Evolutionary conservation across 2,329 filamentous ascomycete genomes (phyloP), one percentile per base, ranked within the genome.

Genomic region (Coniochaeta sp.): DNA sequence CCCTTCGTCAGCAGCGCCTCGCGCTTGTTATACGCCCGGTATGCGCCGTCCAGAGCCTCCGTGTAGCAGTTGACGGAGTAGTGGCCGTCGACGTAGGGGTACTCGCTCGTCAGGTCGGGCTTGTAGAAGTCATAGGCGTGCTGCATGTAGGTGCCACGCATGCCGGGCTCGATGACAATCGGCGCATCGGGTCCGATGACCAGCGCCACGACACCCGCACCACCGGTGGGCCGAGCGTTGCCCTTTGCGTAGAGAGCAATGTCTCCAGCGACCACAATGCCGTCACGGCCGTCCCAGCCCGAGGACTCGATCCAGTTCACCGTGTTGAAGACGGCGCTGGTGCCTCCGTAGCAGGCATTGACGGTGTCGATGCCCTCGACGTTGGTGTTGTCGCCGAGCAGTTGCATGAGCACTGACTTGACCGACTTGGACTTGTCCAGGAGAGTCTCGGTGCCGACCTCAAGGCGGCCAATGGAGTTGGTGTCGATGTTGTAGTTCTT

Each of bases 51-150:
- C 28, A 93, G 86, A 57, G 90, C 89, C 79, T 90, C 84, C 65
- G 82, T 89, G 78, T 93, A 93, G 83, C 90, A 93, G 75, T 80
- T 88, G 73, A 92, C 75, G 56, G 90, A 93, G 82, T 87, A 92
- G 75, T 93, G 89, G 62, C 90, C 90, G 69, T 93, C 90, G 61
- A 93, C 90, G 71, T 90, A 87, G 65, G 90, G 90, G 79, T 93
- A 93, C 78, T 93, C 90, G 83, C 88, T 91, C 70, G 89, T 89
- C 66, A 93, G 80, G 75, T 93, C 90, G 70, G 90, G 89, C 86
- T 93, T 93, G 86, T 91, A 93, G 75, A 93, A 93, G 75, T 93
- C 90, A 76, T 93, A 95, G 68, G 87, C 88, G 77, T 93, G 90
- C 74, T 87, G 82, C 86, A 93, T 88, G 80, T 90, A 91, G 69